Evolutionary conservation across 2,329 filamentous ascomycete species (phyloP).

Genomic region (Leptographium lundbergii): DNA sequence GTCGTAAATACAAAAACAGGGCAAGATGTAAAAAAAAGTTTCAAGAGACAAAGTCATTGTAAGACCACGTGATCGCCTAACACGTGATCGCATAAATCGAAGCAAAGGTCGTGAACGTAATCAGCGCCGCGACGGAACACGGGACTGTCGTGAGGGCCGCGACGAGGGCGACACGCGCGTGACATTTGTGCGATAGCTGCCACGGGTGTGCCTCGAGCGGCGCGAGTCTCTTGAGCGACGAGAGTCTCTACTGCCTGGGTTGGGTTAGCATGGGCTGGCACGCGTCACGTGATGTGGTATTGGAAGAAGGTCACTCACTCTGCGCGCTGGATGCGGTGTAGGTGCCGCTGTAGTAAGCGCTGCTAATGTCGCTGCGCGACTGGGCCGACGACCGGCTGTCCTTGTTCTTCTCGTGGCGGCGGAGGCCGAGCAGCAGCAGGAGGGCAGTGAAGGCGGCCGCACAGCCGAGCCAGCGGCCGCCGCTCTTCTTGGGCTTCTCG

Average conservation of each 20-base stretch:
- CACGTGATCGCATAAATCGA: not conserved
- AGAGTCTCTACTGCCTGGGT: slow-evolving; percentile 26
- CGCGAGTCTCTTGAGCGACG: slow-evolving; percentile 12
- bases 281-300: not conserved
- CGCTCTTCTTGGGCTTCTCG: slow-evolving; percentile 37
- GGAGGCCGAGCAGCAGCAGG: slow-evolving; percentile 40
- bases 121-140: not conserved
- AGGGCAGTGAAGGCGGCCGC: slow-evolving; percentile 38
- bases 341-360: slow-evolving; percentile 41
- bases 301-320: slow-evolving; percentile 28
- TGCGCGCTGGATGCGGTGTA: slow-evolving; percentile 40
- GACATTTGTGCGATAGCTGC: slow-evolving; percentile 15
- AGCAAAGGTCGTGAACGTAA: not conserved
- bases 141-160: slow-evolving; percentile 7
- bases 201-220: slow-evolving; percentile 11
- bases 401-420: slow-evolving; percentile 36
- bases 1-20: not conserved
- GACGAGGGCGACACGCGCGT: slow-evolving; percentile 16
- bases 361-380: slow-evolving; percentile 30
- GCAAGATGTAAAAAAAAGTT: not conserved
- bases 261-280: slow-evolving; percentile 4
- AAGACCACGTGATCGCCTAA: not conserved
- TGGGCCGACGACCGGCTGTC: slow-evolving; percentile 20
- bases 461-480: slow-evolving; percentile 39
- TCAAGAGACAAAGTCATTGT: not conserved